Percentiles rank a stretch among this genome's conserved stretches.
phyloP scores from a whole-genome alignment of 2,329 filamentous ascomycete species.

The Colletotrichum scovillei region DNA sequence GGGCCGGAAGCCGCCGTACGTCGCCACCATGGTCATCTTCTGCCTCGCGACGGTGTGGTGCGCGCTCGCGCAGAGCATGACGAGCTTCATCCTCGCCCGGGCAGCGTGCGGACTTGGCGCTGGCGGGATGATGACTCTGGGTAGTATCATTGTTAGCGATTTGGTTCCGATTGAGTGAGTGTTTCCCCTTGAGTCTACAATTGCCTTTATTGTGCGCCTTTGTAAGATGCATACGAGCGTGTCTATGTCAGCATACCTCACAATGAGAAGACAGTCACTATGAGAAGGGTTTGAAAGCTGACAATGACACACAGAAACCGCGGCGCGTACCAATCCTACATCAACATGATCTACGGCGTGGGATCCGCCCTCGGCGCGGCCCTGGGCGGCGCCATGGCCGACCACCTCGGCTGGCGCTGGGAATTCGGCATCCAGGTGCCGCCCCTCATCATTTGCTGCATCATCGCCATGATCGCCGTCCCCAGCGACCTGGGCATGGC shows the following conservation, averaged over 20 bases:
- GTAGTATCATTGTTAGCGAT: slow-evolving; percentile 78
- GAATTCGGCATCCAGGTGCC: slow-evolving; percentile 74
- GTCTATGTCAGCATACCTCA: too few relatives aligned
- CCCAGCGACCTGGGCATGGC: slow-evolving; percentile 64
- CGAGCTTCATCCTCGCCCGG: slow-evolving; percentile 76
- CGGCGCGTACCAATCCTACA: slow-evolving; percentile 78
- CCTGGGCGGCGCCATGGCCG: slow-evolving; percentile 76
- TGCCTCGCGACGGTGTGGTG: slow-evolving; percentile 75
- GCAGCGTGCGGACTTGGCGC: slow-evolving; percentile 80
- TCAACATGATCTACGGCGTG: slow-evolving; percentile 74
- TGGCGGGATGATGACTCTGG: slow-evolving; percentile 76
- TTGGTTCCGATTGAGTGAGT: slow-evolving; percentile 77
- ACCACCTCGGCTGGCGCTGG: slow-evolving; percentile 79
- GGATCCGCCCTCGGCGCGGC: slow-evolving; percentile 72
- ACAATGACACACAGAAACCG: slow-evolving; percentile 51
- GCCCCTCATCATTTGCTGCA: slow-evolving; percentile 58
- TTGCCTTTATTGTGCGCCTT: too few relatives aligned
- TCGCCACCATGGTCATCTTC: slow-evolving; percentile 73
- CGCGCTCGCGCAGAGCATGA: slow-evolving; percentile 73
- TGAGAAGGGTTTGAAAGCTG: background rate
- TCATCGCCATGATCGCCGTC: slow-evolving; percentile 58
- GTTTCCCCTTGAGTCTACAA: background rate
- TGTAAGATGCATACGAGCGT: background rate
- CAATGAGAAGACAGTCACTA: background rate
- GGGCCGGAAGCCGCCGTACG: slow-evolving; percentile 74